Conservation (phyloP, 1,139 yeast genomes). For the Sugiyamaella neomexicana region DNA sequence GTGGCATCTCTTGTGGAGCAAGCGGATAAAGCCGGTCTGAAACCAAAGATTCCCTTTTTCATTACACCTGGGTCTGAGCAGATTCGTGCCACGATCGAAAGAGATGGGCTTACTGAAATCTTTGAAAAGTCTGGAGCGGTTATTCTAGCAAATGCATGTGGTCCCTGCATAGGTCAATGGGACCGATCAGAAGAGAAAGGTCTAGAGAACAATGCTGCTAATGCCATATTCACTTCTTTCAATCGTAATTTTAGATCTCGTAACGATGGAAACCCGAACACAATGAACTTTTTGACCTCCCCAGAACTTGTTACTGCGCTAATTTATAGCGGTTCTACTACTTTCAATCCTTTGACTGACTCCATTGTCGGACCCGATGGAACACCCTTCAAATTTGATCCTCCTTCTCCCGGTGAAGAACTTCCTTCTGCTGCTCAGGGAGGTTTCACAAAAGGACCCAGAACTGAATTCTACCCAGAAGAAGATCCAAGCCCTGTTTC, state of each 20-base stretch:
- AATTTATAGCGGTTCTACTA: conserved; percentile 89
- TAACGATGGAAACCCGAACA: conserved; percentile 95
- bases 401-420: conserved; percentile 80
- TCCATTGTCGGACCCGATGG: conserved; percentile 67
- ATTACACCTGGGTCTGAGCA: conserved; percentile 99
- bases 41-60: conserved; percentile 88
- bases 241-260: conserved; percentile 96
- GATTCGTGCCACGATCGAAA: conserved; percentile 93
- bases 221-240: conserved; percentile 92
- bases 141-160: conserved; percentile 96
- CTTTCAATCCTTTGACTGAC: conserved; percentile 85
- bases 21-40: conserved; percentile 81
- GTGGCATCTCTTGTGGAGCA: conserved; percentile 85
- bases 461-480: conserved; percentile 76
- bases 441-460: conserved; percentile 77
- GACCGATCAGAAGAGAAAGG: conserved; percentile 57
- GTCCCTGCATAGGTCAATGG: conserved; percentile 99
- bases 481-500: conserved; percentile 69
- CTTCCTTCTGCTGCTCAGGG: conserved; percentile 54
- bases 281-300: conserved; percentile 94
- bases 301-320: conserved; percentile 97
- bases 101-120: conserved; percentile 82
- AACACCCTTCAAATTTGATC: conserved; percentile 64
- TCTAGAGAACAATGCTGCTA: conserved; percentile 65
- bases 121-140: conserved; percentile 85